Evolutionary conservation across 192 early-diverging fungal species (phyloP).

Genomic region (Phycomyces nitens): DNA sequence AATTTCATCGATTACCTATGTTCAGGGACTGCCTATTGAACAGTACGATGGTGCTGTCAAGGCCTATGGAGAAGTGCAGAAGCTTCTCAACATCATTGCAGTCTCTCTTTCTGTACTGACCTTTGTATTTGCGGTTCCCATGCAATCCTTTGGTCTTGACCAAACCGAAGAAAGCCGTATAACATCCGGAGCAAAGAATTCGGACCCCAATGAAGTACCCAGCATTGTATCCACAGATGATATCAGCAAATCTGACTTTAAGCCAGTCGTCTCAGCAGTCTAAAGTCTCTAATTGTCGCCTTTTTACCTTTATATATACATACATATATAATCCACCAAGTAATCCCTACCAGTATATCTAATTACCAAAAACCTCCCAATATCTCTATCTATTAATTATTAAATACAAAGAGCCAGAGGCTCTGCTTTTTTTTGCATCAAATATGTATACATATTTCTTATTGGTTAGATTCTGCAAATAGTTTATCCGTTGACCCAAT

Average conservation of each 20-base stretch:
- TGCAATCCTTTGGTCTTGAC: conserved; percentile 22
- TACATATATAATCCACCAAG: neutral
- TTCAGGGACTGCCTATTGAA: conserved; percentile 2
- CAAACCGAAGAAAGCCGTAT: neutral
- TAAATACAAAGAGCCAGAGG: too few relatives aligned
- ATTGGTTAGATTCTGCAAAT: too few relatives aligned
- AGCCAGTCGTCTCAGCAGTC: neutral
- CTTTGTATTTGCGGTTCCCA: conserved; percentile 14
- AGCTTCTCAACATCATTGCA: conserved; percentile 18
- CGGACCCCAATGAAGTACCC: neutral
- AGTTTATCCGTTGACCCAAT: too few relatives aligned
- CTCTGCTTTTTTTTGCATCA: too few relatives aligned
- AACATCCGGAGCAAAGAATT: neutral
- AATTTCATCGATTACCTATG: conserved; percentile 11
- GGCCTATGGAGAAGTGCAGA: conserved; percentile 23
- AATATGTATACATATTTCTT: too few relatives aligned
- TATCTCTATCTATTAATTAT: too few relatives aligned
- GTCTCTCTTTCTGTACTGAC: conserved; percentile 11
- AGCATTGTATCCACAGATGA: neutral
- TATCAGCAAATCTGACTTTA: neutral
- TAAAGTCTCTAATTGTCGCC: neutral
- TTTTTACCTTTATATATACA: neutral
- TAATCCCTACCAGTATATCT: too few relatives aligned
- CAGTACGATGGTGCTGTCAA: conserved; percentile 25
- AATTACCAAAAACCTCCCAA: too few relatives aligned